Evolutionary conservation across 495 filamentous ascomycete genomes (phyloP), one percentile per base, ranked within the genome.

Genomic region (Neurospora sp.): DNA sequence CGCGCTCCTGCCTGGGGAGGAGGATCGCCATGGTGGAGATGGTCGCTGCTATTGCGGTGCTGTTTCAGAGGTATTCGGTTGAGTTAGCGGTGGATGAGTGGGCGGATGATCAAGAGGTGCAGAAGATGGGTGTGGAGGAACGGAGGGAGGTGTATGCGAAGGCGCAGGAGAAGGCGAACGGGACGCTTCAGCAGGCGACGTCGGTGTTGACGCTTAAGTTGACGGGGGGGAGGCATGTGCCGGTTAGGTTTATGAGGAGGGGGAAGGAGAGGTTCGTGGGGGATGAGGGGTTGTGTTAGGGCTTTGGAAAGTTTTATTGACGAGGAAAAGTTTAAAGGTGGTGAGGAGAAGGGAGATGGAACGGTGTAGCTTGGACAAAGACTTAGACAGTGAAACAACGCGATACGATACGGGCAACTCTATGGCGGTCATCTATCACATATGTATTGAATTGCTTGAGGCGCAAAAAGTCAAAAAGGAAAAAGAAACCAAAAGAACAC

Each of bases 1-100:
- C 86, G 40, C 86, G 88, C 72, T 88, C 90, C 74, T 96, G 90
- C 81, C 85, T 89, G 74, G 92, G 86, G 73, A 86, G 87, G 70
- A 87, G 87, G 75, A 92, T 95, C 74, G 92, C 92, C 16, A 90
- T 94, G 81, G 93, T 94, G 74, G 91, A 96, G 78, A 83, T 92
- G 59, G 82, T 88, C 40, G 90, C 90, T 0, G 91, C 88, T 72
- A 83, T 96, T 70, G 86, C 90, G 1, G 85, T 88, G 10, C 80
- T 94, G 8, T 90, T 93, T 71, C 83, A 86, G 70, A 80, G 85
- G 40, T 90, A 89, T 78, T 89, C 85, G 73, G 82, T 93, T 12
- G 89, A 92, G 81, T 84, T 94, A 68, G 89, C 85, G 1, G 86
- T 92, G 17, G 84, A 87, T 44, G 83, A 87, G 70, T 89, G 83